phyloP scores from a whole-genome alignment of 495 filamentous ascomycete genomes.

The Podospora australis region DNA sequence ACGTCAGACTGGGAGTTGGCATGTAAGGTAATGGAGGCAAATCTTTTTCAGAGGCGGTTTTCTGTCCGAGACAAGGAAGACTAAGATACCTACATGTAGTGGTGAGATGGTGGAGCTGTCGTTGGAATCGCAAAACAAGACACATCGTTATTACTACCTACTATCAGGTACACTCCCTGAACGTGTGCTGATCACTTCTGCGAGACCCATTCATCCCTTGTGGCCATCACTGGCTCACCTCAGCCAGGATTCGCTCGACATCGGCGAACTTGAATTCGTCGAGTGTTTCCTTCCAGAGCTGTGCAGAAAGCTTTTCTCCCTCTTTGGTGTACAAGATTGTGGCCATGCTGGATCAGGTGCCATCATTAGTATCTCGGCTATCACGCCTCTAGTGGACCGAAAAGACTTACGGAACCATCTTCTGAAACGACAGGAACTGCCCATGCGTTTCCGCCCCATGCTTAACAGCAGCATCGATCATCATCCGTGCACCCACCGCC shows the following conservation, averaged over 20 bases:
- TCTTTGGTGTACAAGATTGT: not conserved
- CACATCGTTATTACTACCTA: too few relatives aligned
- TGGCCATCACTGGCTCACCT: not conserved
- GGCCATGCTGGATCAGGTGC: not conserved
- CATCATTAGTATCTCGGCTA: not conserved
- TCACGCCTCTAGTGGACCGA: not conserved
- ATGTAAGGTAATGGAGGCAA: constrained; percentile 38
- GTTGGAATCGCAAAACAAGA: too few relatives aligned
- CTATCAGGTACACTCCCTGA: too few relatives aligned
- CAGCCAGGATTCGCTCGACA: constrained; percentile 13
- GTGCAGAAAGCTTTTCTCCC: not conserved
- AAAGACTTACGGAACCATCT: constrained; percentile 30
- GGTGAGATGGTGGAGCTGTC: too few relatives aligned
- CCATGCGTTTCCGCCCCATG: constrained; percentile 38
- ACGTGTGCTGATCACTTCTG: too few relatives aligned
- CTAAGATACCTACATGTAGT: too few relatives aligned
- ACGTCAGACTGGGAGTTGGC: constrained; percentile 48
- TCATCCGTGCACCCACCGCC: constrained; percentile 27
- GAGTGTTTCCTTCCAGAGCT: constrained; percentile 38
- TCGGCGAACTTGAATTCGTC: constrained; percentile 34
- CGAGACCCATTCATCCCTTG: too few relatives aligned
- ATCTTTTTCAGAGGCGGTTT: constrained; percentile 33
- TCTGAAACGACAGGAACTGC: constrained; percentile 30
- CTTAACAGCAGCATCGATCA: constrained; percentile 28
- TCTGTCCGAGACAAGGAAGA: not conserved